phyloP scores from a whole-genome alignment of 176 grass and related monocot genomes.

The Chloris gayana region DNA sequence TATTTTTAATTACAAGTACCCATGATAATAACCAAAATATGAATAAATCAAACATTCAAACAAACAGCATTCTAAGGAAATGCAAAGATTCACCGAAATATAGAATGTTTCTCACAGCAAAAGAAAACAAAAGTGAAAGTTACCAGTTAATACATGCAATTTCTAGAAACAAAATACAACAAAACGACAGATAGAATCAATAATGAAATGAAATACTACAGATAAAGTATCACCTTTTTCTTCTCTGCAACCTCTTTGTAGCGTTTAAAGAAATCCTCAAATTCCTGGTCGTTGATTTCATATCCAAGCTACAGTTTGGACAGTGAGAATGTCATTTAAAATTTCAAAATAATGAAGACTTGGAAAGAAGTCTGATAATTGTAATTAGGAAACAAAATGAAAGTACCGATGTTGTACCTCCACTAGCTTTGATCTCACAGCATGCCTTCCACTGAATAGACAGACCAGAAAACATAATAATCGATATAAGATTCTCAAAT shows the following conservation, averaged over 20 bases:
- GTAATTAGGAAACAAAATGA: conserved; percentile 27
- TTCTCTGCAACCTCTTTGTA: conserved; percentile 99
- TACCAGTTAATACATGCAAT: neutral
- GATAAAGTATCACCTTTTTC: conserved; percentile 70
- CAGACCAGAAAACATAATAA: conserved; percentile 36
- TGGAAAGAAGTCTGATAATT: neutral
- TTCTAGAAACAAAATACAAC: neutral
- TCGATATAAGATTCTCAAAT: conserved; percentile 8
- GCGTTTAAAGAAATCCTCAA: conserved; percentile 94
- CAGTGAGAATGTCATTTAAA: conserved; percentile 8
- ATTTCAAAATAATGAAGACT: conserved; percentile 11
- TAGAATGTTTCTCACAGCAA: neutral
- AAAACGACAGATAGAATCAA: neutral
- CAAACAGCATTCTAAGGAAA: neutral
- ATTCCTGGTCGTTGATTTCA: conserved; percentile 84
- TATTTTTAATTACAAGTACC: neutral
- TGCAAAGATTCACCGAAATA: neutral
- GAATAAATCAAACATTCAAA: neutral
- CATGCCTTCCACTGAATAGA: conserved; percentile 86
- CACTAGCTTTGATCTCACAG: conserved; percentile 78
- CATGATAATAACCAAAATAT: neutral
- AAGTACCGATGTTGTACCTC: conserved; percentile 61
- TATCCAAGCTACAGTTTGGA: conserved; percentile 77
- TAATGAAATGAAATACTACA: neutral
- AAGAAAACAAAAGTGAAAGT: neutral